Evolutionary conservation across 1,284 basidiomycete genomes (phyloP), one percentile per base, ranked within the genome.

Genomic region (Ustilago tritici): DNA sequence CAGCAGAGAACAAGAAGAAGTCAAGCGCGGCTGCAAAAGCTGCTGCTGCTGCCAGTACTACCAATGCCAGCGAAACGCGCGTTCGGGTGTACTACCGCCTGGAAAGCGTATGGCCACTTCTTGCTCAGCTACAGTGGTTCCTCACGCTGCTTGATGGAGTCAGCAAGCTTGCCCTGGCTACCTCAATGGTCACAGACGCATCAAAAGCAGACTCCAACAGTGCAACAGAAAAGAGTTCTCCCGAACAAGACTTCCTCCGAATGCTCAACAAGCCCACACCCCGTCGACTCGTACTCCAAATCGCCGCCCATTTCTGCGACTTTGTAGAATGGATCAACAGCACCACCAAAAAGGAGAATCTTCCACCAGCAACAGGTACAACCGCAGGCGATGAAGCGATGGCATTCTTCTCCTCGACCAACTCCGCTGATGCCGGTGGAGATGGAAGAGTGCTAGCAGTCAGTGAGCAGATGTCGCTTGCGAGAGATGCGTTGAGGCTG

Each of bases 91-190:
- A 75, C 61, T 78, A 78, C 47, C 71, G 69, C 8, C 76, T 75
- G 3, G 68, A 75, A 15, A 64, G 67, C 36, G 65, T 78, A 0
- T 78, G 76, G 76, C 64, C 76, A 2, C 56, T 78, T 3, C 52
- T 78, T 11, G 72, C 72, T 6, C 72, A 78, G 43, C 54, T 78
- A 9, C 72, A 78, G 53, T 76, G 76, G 72, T 55, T 75, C 50
- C 47, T 78, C 36, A 50, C 46, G 14, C 62, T 76, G 9, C 50
- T 78, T 35, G 76, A 78, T 34, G 59, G 57, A 0, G 34, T 78
- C 14, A 70, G 63, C 28, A 62, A 59, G 43, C 47, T 78, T 0
- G 70, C 75, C 1, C 23, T 77, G 9, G 61, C 60, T 4, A 62
- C 61, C 7, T 62, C 60, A 34, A 54, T 49, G 1, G 46, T 47